A percentile compares a stretch with the other conserved stretches of the same genome.
These are phyloP conservation scores for Arthroderma uncinatum DNA, from an alignment of 2,329 filamentous ascomycete species.

Conservation along the genomic window DNA sequence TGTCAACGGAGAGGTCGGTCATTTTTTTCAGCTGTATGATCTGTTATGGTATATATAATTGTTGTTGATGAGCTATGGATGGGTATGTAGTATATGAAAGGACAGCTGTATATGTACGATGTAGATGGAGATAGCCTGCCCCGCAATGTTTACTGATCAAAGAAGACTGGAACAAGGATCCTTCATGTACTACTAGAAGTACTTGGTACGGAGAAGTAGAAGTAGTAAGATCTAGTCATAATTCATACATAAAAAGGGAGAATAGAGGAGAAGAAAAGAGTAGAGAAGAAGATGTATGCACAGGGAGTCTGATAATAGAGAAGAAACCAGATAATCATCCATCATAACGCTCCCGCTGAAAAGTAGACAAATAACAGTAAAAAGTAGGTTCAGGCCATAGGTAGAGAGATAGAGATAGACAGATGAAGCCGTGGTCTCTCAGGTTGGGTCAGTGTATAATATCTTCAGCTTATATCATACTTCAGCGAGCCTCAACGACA, in stretches of 20 bases:
- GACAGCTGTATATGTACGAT: background rate
- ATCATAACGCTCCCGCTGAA: background rate
- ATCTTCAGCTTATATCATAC: too few relatives aligned
- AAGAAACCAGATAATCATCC: background rate
- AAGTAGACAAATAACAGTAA: background rate
- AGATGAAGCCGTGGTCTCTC: background rate
- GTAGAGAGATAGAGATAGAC: background rate
- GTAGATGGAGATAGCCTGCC: background rate
- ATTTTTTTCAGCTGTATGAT: background rate
- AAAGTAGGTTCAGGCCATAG: too few relatives aligned
- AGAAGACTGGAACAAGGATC: background rate
- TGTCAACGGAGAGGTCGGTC: conserved; percentile 22
- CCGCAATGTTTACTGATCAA: background rate
- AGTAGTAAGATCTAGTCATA: background rate
- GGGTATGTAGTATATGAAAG: too few relatives aligned
- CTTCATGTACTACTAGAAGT: background rate
- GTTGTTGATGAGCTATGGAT: background rate
- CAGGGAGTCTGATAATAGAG: background rate
- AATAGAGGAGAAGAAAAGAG: background rate
- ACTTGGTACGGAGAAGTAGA: background rate
- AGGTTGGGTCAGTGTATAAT: background rate
- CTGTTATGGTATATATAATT: background rate
- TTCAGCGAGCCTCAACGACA: background rate
- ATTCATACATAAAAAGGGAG: background rate
- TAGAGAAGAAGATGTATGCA: background rate